Evolutionary conservation across 2,329 filamentous ascomycete species (phyloP).

Genomic region (Aureobasidium sp.): DNA sequence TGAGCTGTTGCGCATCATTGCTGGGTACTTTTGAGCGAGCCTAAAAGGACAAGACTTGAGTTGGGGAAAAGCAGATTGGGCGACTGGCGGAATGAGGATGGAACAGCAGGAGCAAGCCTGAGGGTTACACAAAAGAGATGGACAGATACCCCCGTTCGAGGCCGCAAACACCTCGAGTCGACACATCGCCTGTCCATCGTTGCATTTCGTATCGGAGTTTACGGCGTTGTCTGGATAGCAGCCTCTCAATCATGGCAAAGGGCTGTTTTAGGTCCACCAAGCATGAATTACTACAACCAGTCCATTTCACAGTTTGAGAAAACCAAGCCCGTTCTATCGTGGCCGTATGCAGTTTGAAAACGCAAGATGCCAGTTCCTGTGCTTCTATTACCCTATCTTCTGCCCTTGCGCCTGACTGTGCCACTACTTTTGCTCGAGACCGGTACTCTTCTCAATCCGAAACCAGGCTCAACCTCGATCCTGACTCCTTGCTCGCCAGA

Average conservation of each 20-base stretch:
- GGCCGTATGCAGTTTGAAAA: background rate
- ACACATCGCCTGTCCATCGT: background rate
- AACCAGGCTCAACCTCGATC: slow-evolving; percentile 13
- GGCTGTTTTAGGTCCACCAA: background rate
- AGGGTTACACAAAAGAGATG: background rate
- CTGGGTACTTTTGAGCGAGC: slow-evolving; percentile 19
- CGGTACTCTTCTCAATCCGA: slow-evolving; percentile 10
- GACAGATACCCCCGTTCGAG: background rate
- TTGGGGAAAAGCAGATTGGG: background rate
- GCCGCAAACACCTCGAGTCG: background rate
- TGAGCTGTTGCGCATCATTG: slow-evolving; percentile 44
- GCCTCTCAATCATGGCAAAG: background rate
- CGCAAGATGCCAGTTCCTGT: background rate
- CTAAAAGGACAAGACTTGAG: background rate
- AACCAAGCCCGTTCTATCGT: background rate
- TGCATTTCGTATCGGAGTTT: slow-evolving; percentile 9
- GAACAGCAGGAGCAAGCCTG: background rate
- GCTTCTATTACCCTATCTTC: background rate
- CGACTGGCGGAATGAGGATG: background rate
- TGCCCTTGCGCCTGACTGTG: slow-evolving; percentile 12
- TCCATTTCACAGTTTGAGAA: background rate
- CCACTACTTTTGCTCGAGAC: slow-evolving; percentile 12
- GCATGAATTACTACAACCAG: background rate
- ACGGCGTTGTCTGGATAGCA: background rate
- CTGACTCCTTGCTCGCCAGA: slow-evolving; percentile 9